Percentiles rank a stretch among this genome's conserved stretches.
These are phyloP conservation scores for Claviceps paspali DNA, from an alignment of 2,329 filamentous ascomycete genomes.

Conservation along the genomic window DNA sequence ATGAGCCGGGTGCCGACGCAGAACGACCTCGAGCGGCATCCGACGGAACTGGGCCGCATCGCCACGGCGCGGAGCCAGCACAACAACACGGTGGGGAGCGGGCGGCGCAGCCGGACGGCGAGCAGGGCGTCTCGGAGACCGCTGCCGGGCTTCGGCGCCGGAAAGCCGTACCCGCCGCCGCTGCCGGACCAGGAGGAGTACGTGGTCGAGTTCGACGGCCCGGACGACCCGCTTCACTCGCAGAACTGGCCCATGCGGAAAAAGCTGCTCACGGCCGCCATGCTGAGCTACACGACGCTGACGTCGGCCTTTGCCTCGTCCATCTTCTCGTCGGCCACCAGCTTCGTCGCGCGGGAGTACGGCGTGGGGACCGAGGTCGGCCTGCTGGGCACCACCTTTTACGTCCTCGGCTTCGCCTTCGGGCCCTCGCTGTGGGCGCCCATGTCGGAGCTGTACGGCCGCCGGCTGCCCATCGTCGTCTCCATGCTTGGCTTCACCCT, in stretches of 20 bases:
- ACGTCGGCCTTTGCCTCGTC: conserved; percentile 57
- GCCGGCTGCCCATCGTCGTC: conserved; percentile 44
- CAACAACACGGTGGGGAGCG: conserved; percentile 51
- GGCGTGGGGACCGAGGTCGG: conserved; percentile 46
- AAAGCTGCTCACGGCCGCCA: conserved; percentile 55
- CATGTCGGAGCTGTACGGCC: conserved; percentile 55
- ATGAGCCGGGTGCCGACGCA: conserved; percentile 51
- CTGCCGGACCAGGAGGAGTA: conserved; percentile 61
- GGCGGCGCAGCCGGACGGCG: conserved; percentile 19
- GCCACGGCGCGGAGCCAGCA: conserved; percentile 58
- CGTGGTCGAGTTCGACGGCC: conserved; percentile 73
- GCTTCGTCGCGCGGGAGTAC: conserved; percentile 39
- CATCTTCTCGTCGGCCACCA: conserved; percentile 56
- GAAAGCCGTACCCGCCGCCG: conserved; percentile 58
- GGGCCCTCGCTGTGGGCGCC: conserved; percentile 61
- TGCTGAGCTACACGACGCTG: conserved; percentile 61
- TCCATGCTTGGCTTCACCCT: conserved; percentile 56
- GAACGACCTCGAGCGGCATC: conserved; percentile 52
- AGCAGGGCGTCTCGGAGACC: conserved; percentile 39
- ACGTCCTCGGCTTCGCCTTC: conserved; percentile 57
- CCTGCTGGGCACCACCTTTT: conserved; percentile 50
- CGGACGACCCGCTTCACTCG: conserved; percentile 67
- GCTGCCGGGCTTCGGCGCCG: conserved; percentile 53
- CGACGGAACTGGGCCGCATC: conserved; percentile 55
- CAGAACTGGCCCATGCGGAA: conserved; percentile 74